Conservation (phyloP, 805 yeast species). For the Myxozyma lipomycoides region DNA sequence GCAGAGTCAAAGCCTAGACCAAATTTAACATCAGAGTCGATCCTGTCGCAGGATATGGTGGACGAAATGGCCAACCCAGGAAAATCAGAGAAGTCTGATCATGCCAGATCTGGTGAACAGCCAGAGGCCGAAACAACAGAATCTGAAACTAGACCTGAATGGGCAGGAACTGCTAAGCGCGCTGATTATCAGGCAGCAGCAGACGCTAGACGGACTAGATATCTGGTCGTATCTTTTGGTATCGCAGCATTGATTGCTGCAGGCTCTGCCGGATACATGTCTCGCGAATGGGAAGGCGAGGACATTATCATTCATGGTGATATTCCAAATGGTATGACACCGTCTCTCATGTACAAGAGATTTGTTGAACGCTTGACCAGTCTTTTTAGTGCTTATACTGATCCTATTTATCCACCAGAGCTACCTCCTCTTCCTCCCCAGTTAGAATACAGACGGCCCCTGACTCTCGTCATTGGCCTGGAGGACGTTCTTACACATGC, state of each 20-base stretch:
- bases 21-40: slow-evolving; percentile 22
- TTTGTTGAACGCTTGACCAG: slow-evolving; percentile 67
- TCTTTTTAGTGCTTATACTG: slow-evolving; percentile 77
- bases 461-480: slow-evolving; percentile 81
- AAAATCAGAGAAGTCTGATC: slow-evolving; percentile 9
- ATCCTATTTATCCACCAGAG: slow-evolving; percentile 82
- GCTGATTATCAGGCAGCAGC: slow-evolving; percentile 38
- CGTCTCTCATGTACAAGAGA: slow-evolving; percentile 62
- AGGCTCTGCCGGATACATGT: slow-evolving; percentile 13
- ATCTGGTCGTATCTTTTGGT: slow-evolving; percentile 12
- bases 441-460: slow-evolving; percentile 86
- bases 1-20: slow-evolving; percentile 17
- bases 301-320: slow-evolving; percentile 54
- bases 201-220: slow-evolving; percentile 27
- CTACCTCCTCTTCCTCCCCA: slow-evolving; percentile 90
- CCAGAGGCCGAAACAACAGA: slow-evolving; percentile 1
- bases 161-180: slow-evolving; percentile 49
- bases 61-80: slow-evolving; percentile 14
- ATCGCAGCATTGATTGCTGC: slow-evolving; percentile 6
- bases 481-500: slow-evolving; percentile 90
- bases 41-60: slow-evolving; percentile 18
- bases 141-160: slow-evolving; percentile 42
- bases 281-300: slow-evolving; percentile 45
- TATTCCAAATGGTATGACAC: slow-evolving; percentile 64
- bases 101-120: not conserved